A percentile compares a stretch with the other conserved stretches of the same genome.
Conservation (phyloP, 805 yeast species). For the Metschnikowia lachancei region DNA sequence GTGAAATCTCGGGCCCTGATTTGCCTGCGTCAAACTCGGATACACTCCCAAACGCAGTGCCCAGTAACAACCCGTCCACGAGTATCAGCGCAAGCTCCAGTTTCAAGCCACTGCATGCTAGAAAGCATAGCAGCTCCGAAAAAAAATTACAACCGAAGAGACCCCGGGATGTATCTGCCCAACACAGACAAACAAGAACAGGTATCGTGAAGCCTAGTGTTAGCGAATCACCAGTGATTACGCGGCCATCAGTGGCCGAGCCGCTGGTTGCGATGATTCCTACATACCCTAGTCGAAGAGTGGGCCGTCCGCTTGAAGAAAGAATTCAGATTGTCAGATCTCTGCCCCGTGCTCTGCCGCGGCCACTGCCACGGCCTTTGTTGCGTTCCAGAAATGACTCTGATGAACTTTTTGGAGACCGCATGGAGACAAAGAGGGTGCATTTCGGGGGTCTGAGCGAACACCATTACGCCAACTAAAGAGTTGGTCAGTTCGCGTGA, state of each 20-base stretch:
- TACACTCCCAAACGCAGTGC: no score
- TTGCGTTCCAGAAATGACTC: background rate
- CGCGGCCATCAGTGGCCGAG: background rate
- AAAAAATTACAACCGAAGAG: background rate
- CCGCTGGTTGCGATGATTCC: background rate
- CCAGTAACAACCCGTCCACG: no score
- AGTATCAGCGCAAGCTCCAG: no score
- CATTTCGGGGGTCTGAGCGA: slow-evolving; percentile 1
- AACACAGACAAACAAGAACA: background rate
- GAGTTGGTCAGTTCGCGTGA: no score
- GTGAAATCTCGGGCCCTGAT: background rate
- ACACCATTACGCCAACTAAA: background rate
- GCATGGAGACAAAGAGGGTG: slow-evolving; percentile 2
- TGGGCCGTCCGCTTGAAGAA: slow-evolving; percentile 2
- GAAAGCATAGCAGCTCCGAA: background rate
- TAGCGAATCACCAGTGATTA: no score
- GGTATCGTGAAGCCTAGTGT: background rate
- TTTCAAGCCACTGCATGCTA: no score
- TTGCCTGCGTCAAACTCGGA: no score
- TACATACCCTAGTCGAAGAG: background rate
- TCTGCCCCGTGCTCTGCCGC: background rate
- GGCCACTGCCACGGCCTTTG: background rate
- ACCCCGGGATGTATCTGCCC: background rate
- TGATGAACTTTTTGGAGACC: slow-evolving; percentile 4
- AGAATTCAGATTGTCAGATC: background rate